A percentile compares a stretch with the other conserved stretches of the same genome.
These are phyloP conservation scores for Rhododendron mucronatum DNA, from an alignment of 148 eudicot species.

Conservation along the genomic window DNA sequence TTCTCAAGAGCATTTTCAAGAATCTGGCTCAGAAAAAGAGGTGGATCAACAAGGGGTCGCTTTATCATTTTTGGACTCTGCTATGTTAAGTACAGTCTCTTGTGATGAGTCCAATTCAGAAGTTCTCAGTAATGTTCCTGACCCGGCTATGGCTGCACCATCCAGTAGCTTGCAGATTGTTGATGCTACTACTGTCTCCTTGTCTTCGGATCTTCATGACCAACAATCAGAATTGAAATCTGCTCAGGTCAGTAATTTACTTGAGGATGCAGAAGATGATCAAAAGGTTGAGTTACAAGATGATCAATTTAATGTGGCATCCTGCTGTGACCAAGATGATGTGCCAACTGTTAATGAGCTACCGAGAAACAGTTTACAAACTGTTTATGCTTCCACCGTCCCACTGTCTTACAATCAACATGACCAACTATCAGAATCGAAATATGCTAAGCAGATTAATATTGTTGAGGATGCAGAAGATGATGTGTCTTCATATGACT, in stretches of 20 bases:
- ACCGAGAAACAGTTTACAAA: conserved; percentile 11
- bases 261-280: conserved; percentile 12
- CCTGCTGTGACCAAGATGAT: background rate
- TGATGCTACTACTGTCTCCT: conserved; percentile 14
- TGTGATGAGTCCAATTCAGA: conserved; percentile 21
- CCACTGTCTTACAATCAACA: conserved; percentile 19
- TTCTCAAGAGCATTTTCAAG: conserved; percentile 11
- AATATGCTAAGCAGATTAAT: conserved; percentile 15
- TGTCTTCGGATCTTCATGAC: conserved; percentile 19
- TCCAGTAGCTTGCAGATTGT: conserved; percentile 12
- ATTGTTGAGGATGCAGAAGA: conserved; percentile 16
- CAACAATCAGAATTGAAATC: conserved; percentile 21
- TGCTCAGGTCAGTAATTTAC: conserved; percentile 13
- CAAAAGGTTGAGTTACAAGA: conserved; percentile 7
- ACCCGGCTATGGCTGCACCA: conserved; percentile 20
- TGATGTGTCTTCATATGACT: background rate
- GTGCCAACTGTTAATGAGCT: background rate
- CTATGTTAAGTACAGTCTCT: conserved; percentile 5
- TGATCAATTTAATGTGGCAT: background rate
- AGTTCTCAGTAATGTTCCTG: conserved; percentile 18
- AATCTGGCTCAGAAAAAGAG: conserved; percentile 15
- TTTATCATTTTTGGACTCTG: conserved; percentile 18
- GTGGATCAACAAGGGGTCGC: conserved; percentile 21
- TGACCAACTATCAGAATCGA: conserved; percentile 17
- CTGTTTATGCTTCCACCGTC: conserved; percentile 11